Conservation (phyloP, 1,284 basidiomycete genomes). For the Ganoderma boninense region DNA sequence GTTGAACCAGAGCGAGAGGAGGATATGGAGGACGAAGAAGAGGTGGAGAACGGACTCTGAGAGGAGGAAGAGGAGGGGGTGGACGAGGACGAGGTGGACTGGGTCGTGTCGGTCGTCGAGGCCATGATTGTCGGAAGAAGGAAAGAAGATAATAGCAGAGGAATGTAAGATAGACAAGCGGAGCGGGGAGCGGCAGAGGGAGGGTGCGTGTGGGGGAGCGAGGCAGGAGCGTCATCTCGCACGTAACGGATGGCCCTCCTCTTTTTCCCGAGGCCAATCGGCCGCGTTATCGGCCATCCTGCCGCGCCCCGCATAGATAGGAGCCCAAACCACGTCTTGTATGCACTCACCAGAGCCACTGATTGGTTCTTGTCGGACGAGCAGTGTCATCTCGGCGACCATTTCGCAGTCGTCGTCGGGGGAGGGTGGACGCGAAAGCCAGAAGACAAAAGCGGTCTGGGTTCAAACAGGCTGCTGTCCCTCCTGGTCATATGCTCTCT, state of each 20-base stretch:
- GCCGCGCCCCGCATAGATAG: conserved; percentile 6
- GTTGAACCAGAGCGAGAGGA: conserved; percentile 16
- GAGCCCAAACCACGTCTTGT: conserved; percentile 2
- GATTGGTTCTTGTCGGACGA: neutral
- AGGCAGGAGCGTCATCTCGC: conserved; percentile 19
- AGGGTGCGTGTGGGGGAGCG: neutral
- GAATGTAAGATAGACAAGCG: conserved; percentile 1
- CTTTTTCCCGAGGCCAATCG: conserved; percentile 1
- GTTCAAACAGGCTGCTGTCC: too few relatives aligned
- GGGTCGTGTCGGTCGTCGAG: conserved; percentile 11
- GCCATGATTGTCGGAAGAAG: conserved; percentile 24
- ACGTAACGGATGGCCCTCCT: neutral
- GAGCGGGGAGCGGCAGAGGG: neutral
- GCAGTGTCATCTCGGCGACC: neutral
- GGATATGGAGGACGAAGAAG: conserved; percentile 20
- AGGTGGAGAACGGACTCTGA: conserved; percentile 26
- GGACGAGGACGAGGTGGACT: conserved; percentile 19
- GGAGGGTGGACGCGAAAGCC: conserved; percentile 1
- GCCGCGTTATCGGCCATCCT: conserved; percentile 16
- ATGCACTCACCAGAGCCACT: conserved; percentile 14
- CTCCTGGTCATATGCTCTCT: conserved; percentile 5
- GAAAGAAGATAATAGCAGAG: conserved; percentile 2
- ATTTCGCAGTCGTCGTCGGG: neutral
- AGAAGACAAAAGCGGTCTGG: neutral
- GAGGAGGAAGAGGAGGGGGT: conserved; percentile 15